A percentile compares a stretch with the other conserved stretches of the same genome.
phyloP scores from a whole-genome alignment of 1,284 basidiomycete genomes.

The Sporisorium graminicola region DNA sequence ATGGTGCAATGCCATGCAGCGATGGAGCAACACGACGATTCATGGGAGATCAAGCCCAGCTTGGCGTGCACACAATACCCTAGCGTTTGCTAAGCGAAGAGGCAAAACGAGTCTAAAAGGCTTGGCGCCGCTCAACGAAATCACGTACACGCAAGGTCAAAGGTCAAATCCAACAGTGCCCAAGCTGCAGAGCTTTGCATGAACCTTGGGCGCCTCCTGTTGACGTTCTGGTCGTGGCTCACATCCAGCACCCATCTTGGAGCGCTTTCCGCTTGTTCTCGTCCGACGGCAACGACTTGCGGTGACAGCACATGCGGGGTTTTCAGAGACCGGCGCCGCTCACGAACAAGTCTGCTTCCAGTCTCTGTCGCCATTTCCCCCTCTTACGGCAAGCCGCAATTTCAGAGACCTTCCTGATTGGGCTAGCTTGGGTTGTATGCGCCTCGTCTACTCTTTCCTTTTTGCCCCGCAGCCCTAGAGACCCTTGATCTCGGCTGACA shows the following conservation, averaged over 20 bases:
- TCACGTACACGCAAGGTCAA: background rate
- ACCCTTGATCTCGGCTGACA: background rate
- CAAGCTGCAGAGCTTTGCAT: background rate
- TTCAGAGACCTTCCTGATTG: background rate
- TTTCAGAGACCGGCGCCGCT: background rate
- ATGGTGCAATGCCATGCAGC: background rate
- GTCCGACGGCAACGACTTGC: background rate
- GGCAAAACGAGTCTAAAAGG: constrained; percentile 15
- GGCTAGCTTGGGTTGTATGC: background rate
- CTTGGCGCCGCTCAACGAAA: constrained; percentile 23
- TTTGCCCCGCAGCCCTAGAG: background rate
- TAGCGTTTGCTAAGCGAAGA: constrained; percentile 12
- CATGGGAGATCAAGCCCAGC: background rate
- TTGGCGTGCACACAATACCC: background rate
- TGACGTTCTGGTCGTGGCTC: background rate
- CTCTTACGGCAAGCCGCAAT: background rate
- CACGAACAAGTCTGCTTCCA: background rate
- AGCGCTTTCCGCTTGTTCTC: background rate
- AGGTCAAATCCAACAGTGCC: constrained; percentile 21
- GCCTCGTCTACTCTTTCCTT: background rate
- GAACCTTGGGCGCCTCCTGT: background rate
- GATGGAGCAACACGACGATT: background rate
- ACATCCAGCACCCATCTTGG: background rate
- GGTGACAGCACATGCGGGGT: background rate
- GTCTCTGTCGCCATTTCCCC: too few species aligned